These are phyloP conservation scores for Calcarisporium arbuscula DNA, from an alignment of 2,329 filamentous ascomycete genomes.

Conservation along the genomic window DNA sequence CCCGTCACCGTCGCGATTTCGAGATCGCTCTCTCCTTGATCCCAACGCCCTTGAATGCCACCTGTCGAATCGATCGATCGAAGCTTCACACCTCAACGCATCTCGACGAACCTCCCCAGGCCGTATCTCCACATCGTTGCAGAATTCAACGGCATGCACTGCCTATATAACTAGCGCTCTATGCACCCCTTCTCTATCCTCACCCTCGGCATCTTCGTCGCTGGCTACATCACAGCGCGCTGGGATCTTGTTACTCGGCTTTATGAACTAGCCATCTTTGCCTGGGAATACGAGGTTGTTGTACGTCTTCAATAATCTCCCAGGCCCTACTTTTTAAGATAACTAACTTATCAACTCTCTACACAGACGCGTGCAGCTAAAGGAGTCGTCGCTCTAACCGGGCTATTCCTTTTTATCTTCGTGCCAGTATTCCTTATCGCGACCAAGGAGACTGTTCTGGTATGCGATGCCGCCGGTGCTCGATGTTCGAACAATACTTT, in stretches of 20 bases:
- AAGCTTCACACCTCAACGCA: no score
- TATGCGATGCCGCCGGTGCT: no score
- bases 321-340: neutral
- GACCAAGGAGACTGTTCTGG: conserved; percentile 69
- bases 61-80: no score
- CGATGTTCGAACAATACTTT: no score
- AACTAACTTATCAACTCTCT: neutral
- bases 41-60: neutral
- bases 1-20: no score
- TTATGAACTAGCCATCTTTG: conserved; percentile 95
- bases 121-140: neutral
- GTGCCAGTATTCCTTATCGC: conserved; percentile 81
- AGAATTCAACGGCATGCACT: conserved; percentile 34
- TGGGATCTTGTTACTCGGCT: conserved; percentile 97
- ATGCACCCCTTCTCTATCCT: conserved; percentile 98
- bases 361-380: conserved; percentile 73
- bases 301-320: conserved; percentile 43
- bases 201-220: conserved; percentile 96
- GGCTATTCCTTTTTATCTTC: conserved; percentile 78
- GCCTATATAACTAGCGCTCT: conserved; percentile 41
- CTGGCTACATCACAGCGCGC: conserved; percentile 97
- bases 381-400: conserved; percentile 73
- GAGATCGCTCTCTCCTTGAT: neutral
- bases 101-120: neutral
- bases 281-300: conserved; percentile 97